Percentiles rank a stretch among this genome's conserved stretches.
phyloP scores from a whole-genome alignment of 2,329 filamentous ascomycete genomes.

The Penicillium polonicum region DNA sequence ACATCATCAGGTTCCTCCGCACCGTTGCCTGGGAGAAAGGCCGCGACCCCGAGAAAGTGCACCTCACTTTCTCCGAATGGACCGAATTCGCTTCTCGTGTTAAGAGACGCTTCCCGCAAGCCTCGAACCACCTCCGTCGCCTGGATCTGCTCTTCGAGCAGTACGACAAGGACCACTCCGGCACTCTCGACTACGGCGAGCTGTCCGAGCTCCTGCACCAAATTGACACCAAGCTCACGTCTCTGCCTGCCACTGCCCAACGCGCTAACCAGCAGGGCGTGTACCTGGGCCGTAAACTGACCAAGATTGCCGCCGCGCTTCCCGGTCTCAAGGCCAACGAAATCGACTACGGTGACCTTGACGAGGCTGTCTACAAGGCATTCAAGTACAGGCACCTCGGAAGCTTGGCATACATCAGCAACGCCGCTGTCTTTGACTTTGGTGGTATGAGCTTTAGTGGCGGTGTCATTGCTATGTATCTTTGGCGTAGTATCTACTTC shows the following conservation, averaged over 20 bases:
- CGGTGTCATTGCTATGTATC: slow-evolving; percentile 87
- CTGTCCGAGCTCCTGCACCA: slow-evolving; percentile 82
- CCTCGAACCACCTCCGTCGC: slow-evolving; percentile 78
- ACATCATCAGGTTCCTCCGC: slow-evolving; percentile 86
- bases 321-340: slow-evolving; percentile 77
- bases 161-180: slow-evolving; percentile 90
- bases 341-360: slow-evolving; percentile 82
- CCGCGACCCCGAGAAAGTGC: slow-evolving; percentile 82
- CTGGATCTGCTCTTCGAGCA: slow-evolving; percentile 87
- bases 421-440: slow-evolving; percentile 92
- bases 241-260: slow-evolving; percentile 90
- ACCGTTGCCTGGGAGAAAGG: slow-evolving; percentile 89
- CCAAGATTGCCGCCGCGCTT: slow-evolving; percentile 76
- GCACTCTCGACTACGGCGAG: slow-evolving; percentile 92
- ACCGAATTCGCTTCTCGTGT: slow-evolving; percentile 78
- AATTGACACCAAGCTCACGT: slow-evolving; percentile 93
- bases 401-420: slow-evolving; percentile 90
- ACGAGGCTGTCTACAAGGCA: slow-evolving; percentile 87
- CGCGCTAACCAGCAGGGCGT: slow-evolving; percentile 93
- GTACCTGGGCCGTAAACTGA: slow-evolving; percentile 92
- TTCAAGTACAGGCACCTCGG: slow-evolving; percentile 94
- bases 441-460: slow-evolving; percentile 75
- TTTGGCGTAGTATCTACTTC: slow-evolving; percentile 96
- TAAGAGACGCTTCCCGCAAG: slow-evolving; percentile 86
- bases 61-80: slow-evolving; percentile 87